Percentiles rank a stretch among this genome's conserved stretches.
Evolutionary conservation across 164 flowering plant genomes (phyloP).

Genomic region (Vitis amurensis): DNA sequence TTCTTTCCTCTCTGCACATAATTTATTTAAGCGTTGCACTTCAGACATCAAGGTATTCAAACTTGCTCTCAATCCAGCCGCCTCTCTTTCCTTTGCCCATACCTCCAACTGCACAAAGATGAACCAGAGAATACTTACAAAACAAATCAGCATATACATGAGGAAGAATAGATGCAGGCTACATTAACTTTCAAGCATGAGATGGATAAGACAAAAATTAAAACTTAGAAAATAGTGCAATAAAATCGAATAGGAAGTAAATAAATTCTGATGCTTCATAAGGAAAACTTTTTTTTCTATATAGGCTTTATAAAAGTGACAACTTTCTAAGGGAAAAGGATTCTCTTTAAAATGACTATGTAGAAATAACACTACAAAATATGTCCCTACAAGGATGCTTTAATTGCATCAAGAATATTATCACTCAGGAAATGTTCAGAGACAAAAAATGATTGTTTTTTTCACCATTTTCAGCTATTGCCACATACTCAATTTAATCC

Average conservation of each 20-base stretch:
- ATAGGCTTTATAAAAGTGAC: too few species aligned
- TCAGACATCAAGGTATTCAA: slow-evolving; percentile 82
- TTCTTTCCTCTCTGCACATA: slow-evolving; percentile 94
- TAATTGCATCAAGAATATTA: too few species aligned
- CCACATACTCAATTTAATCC: too few species aligned
- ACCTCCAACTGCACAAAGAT: slow-evolving; percentile 75
- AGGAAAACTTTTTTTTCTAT: not conserved
- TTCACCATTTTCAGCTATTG: too few species aligned
- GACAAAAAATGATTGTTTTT: too few species aligned
- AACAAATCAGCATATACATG: not conserved
- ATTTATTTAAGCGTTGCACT: slow-evolving; percentile 79
- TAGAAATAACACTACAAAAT: not conserved
- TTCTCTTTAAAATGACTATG: not conserved
- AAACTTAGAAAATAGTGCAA: not conserved
- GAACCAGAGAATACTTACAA: not conserved
- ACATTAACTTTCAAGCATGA: not conserved
- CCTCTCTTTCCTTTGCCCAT: slow-evolving; percentile 97
- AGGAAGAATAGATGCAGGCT: not conserved
- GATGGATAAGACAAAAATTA: not conserved
- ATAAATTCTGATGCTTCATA: not conserved
- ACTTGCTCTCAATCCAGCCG: slow-evolving; percentile 92
- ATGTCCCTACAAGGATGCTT: not conserved
- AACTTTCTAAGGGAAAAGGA: too few species aligned
- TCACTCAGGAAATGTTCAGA: too few species aligned
- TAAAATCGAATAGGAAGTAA: not conserved